Evolutionary conservation across 176 grass and related monocot species (phyloP).

Genomic region (Musa schizocarpa): DNA sequence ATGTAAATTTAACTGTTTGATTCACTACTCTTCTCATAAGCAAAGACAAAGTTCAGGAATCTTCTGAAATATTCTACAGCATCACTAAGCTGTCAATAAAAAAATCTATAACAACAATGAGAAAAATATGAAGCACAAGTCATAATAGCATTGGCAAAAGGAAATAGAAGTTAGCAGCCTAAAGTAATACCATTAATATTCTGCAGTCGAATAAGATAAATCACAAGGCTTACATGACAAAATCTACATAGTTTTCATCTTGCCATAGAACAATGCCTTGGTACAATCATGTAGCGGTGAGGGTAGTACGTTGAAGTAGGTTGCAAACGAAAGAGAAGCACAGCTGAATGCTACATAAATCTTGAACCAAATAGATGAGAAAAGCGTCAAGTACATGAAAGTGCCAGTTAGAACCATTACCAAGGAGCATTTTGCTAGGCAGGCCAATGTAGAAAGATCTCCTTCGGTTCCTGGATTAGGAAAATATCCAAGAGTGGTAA

Average conservation of each 20-base stretch:
- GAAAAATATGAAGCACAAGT: too few species aligned
- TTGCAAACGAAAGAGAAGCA: slow-evolving; percentile 44
- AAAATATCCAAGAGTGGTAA: slow-evolving; percentile 38
- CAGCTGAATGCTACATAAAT: slow-evolving; percentile 57
- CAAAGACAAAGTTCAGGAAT: too few species aligned
- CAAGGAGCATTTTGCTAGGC: slow-evolving; percentile 33
- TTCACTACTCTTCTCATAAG: too few species aligned
- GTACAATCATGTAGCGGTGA: slow-evolving; percentile 34
- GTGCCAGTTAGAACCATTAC: slow-evolving; percentile 35
- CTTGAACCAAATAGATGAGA: slow-evolving; percentile 64
- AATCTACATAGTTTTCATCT: slow-evolving; percentile 36
- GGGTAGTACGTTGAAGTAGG: slow-evolving; percentile 41
- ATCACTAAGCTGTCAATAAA: too few species aligned
- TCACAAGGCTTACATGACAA: neutral
- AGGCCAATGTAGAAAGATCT: slow-evolving; percentile 47
- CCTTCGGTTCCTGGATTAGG: slow-evolving; percentile 68
- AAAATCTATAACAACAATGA: too few species aligned
- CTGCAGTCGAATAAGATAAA: too few species aligned
- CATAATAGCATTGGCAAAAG: too few species aligned
- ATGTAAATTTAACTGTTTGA: too few species aligned
- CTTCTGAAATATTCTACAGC: too few species aligned
- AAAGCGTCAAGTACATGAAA: slow-evolving; percentile 51
- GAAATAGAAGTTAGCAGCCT: neutral
- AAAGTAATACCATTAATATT: neutral
- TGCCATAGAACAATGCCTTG: slow-evolving; percentile 10